A percentile compares a stretch with the other conserved stretches of the same genome.
Conservation (phyloP, 2,329 filamentous ascomycete species). For the Paraphaeosphaeria sporulosa region DNA sequence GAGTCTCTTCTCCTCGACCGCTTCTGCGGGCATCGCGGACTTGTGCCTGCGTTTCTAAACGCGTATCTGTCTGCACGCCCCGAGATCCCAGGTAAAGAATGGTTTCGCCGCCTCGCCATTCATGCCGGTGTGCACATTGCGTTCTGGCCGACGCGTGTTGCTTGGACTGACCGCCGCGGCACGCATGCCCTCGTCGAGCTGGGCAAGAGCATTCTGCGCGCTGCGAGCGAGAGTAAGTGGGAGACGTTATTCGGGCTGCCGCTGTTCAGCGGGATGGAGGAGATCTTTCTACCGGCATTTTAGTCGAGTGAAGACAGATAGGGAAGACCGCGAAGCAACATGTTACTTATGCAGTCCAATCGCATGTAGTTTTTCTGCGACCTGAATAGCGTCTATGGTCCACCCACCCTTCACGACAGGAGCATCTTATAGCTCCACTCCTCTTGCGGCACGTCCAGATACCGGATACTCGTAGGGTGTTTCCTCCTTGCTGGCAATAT, state of each 20-base stretch:
- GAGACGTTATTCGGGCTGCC: conserved; percentile 24
- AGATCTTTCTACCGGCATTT: conserved; percentile 9
- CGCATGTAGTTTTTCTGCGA: too few species aligned
- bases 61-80: conserved; percentile 28
- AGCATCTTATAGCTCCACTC: too few species aligned
- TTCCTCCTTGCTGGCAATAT: conserved; percentile 18
- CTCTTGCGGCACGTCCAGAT: conserved; percentile 7
- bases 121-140: conserved; percentile 48
- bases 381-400: too few species aligned
- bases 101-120: conserved; percentile 37
- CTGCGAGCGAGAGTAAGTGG: conserved; percentile 29
- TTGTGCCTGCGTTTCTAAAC: conserved; percentile 37
- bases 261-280: conserved; percentile 22
- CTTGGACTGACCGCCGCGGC: conserved; percentile 37
- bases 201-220: conserved; percentile 26
- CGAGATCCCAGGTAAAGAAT: conserved; percentile 14
- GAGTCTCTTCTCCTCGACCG: conserved; percentile 48
- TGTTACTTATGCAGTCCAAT: too few species aligned
- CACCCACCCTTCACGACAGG: too few species aligned
- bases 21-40: conserved; percentile 38
- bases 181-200: conserved; percentile 36
- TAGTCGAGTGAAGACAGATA: background rate
- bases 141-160: conserved; percentile 43
- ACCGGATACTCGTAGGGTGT: conserved; percentile 14
- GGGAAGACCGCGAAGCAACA: too few species aligned